A percentile compares a stretch with the other conserved stretches of the same genome.
These are phyloP conservation scores for Triticum urartu DNA, from an alignment of 176 grass and related monocot genomes.

Conservation along the genomic window DNA sequence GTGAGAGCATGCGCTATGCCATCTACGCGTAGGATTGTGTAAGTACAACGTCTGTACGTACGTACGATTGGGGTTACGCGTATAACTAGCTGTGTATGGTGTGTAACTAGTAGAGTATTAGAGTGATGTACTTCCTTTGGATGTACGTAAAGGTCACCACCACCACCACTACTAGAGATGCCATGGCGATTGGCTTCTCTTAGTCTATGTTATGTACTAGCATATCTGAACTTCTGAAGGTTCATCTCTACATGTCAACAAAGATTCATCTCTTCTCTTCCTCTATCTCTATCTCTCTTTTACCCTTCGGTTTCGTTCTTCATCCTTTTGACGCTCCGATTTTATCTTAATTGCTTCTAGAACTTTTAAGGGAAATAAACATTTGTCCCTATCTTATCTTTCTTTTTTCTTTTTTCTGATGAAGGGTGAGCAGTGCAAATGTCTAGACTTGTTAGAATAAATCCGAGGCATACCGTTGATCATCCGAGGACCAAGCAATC, in stretches of 20 bases:
- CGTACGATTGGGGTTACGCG: too few relatives aligned
- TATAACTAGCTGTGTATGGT: too few relatives aligned
- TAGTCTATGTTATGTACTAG: background rate
- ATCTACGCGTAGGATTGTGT: constrained; percentile 54
- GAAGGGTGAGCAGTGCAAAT: background rate
- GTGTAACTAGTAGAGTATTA: background rate
- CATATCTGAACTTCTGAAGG: background rate
- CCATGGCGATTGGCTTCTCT: background rate
- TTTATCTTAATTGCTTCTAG: background rate
- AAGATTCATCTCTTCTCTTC: background rate
- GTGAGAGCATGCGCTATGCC: constrained; percentile 76
- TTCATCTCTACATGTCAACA: background rate
- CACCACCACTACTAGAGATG: background rate
- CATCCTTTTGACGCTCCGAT: background rate
- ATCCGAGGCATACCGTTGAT: too few relatives aligned
- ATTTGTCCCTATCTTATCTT: background rate
- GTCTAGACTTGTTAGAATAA: too few relatives aligned
- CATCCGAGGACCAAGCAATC: too few relatives aligned
- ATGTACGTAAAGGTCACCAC: background rate
- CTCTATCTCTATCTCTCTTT: background rate
- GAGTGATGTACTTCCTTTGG: background rate
- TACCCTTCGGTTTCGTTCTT: too few relatives aligned
- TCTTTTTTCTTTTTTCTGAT: background rate
- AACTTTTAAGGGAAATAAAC: background rate
- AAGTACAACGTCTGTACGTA: too few relatives aligned